A percentile compares a stretch with the other conserved stretches of the same genome.
Conservation (phyloP, 1,139 yeast genomes). For the Suzukiozyma palmioleophila region DNA sequence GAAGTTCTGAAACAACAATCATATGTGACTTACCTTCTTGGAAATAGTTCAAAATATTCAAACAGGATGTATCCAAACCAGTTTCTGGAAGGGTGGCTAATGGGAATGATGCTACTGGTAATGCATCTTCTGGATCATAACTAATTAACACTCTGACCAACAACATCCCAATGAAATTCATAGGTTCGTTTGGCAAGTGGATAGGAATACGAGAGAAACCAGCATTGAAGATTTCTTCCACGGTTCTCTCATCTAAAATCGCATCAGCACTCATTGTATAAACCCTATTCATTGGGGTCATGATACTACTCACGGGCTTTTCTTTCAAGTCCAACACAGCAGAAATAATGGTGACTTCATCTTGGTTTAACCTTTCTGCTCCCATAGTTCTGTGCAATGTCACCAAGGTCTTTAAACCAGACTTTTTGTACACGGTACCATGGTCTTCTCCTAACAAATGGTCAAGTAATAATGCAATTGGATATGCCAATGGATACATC, state of each 20-base stretch:
- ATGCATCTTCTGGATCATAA: slow-evolving; percentile 93
- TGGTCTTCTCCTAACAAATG: slow-evolving; percentile 89
- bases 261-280: slow-evolving; percentile 86
- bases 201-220: slow-evolving; percentile 97
- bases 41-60: slow-evolving; percentile 89
- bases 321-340: slow-evolving; percentile 94
- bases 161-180: slow-evolving; percentile 91
- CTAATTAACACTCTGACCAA: slow-evolving; percentile 88
- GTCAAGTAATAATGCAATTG: slow-evolving; percentile 79
- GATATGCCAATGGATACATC: slow-evolving; percentile 91
- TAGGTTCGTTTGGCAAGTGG: slow-evolving; percentile 83
- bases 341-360: slow-evolving; percentile 92
- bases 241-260: slow-evolving; percentile 76
- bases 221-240: slow-evolving; percentile 86
- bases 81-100: slow-evolving; percentile 96
- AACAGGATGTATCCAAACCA: slow-evolving; percentile 83
- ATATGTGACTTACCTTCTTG: slow-evolving; percentile 98
- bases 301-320: slow-evolving; percentile 77
- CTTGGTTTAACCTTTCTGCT: slow-evolving; percentile 85
- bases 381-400: slow-evolving; percentile 94
- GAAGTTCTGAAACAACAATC: slow-evolving; percentile 85
- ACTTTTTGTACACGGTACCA: slow-evolving; percentile 89
- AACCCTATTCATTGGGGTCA: slow-evolving; percentile 93
- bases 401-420: slow-evolving; percentile 89
- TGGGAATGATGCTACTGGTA: slow-evolving; percentile 91